These are phyloP conservation scores for Candida gorgasii DNA, from an alignment of 805 yeast genomes.

Conservation along the genomic window DNA sequence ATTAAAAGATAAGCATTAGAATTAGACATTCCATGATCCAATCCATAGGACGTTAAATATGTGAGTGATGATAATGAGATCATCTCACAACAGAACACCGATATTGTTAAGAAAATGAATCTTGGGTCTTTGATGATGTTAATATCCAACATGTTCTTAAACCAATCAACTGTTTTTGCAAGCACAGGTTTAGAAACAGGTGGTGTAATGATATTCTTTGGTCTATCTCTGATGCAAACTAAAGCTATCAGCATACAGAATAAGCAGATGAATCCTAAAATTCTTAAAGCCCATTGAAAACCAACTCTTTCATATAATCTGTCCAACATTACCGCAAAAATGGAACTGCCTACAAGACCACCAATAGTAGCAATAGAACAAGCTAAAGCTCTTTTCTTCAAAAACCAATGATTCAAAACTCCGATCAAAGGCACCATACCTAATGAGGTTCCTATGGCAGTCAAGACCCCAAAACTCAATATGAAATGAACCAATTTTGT, in stretches of 20 bases:
- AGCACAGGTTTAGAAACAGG: too few relatives aligned
- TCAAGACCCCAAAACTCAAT: constrained; percentile 25
- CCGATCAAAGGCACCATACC: constrained; percentile 32
- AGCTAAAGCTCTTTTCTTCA: constrained; percentile 26
- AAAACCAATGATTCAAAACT: constrained; percentile 29
- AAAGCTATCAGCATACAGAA: constrained; percentile 20
- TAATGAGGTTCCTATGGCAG: constrained; percentile 30
- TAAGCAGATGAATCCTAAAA: constrained; percentile 23
- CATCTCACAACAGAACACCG: constrained; percentile 42
- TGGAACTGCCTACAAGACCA: constrained; percentile 30
- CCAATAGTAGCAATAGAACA: constrained; percentile 30
- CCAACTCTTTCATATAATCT: constrained; percentile 26
- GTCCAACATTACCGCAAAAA: constrained; percentile 28
- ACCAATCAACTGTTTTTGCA: constrained; percentile 2
- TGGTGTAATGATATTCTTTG: background rate
- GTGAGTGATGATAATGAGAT: constrained; percentile 46
- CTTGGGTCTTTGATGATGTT: constrained; percentile 22
- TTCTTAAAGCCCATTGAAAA: constrained; percentile 30
- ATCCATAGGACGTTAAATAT: constrained; percentile 29
- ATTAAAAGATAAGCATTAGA: constrained; percentile 24
- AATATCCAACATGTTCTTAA: constrained; percentile 28
- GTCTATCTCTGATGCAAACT: constrained; percentile 22
- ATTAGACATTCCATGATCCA: constrained; percentile 22
- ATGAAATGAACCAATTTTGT: constrained; percentile 27
- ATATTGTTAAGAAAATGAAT: constrained; percentile 25